Conservation (phyloP, 2,329 filamentous ascomycete species). For the Penicillium sp. region DNA sequence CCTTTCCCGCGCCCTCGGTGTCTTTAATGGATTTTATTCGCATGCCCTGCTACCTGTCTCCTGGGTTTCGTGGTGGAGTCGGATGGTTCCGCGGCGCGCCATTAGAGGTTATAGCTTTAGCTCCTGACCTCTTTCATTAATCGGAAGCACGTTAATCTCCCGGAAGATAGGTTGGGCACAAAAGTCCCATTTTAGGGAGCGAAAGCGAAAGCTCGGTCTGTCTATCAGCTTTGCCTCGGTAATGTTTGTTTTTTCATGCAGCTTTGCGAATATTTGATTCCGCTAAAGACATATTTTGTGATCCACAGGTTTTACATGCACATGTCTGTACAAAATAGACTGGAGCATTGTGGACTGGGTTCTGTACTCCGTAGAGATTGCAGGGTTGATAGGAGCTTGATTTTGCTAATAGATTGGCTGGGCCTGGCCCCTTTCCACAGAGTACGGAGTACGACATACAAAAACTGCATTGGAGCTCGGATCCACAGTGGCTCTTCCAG, state of each 20-base stretch:
- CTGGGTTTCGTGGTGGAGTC: constrained; percentile 10
- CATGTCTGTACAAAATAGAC: neutral
- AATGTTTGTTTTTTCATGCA: neutral
- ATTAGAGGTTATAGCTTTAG: neutral
- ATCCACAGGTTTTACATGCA: neutral
- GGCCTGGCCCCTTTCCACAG: neutral
- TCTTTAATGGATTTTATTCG: constrained; percentile 4
- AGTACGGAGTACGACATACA: neutral
- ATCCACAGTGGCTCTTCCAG: constrained; percentile 8
- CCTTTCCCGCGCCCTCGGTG: constrained; percentile 10
- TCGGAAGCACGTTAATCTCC: neutral
- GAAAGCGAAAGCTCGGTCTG: neutral
- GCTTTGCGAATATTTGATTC: neutral
- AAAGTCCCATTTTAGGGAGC: neutral
- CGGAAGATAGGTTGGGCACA: neutral
- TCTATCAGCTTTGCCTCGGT: neutral
- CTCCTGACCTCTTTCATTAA: neutral
- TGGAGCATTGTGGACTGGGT: neutral
- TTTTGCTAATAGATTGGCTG: neutral
- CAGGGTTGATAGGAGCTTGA: neutral
- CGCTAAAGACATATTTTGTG: neutral
- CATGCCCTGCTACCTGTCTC: constrained; percentile 9
- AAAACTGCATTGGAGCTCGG: neutral
- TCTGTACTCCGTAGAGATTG: neutral
- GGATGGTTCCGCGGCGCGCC: neutral